phyloP scores from a whole-genome alignment of 164 flowering plant genomes.

The Sedum album region DNA sequence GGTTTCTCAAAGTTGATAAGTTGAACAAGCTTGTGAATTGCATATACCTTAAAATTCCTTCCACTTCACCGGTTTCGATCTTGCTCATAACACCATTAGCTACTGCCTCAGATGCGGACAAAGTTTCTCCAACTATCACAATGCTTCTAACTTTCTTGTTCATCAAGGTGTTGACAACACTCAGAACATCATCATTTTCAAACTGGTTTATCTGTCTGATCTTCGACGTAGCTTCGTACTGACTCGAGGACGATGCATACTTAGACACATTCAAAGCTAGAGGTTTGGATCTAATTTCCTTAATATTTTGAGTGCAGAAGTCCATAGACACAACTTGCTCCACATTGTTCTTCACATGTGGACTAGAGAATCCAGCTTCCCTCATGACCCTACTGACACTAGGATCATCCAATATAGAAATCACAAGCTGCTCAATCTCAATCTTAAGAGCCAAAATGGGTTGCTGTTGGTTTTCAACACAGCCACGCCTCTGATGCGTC shows the following conservation, averaged over 20 bases:
- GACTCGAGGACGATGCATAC: conserved; percentile 17
- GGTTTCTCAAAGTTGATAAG: conserved; percentile 31
- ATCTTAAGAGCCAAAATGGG: conserved; percentile 72
- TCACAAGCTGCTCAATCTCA: conserved; percentile 72
- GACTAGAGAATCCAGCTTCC: conserved; percentile 87
- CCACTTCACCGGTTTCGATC: conserved; percentile 49
- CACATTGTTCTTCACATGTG: conserved; percentile 66
- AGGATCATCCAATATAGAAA: conserved; percentile 91
- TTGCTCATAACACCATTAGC: conserved; percentile 49
- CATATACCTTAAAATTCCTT: conserved; percentile 28
- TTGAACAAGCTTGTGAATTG: conserved; percentile 47
- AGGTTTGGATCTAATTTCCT: conserved; percentile 25
- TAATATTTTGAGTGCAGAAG: conserved; percentile 25
- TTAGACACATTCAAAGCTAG: conserved; percentile 18
- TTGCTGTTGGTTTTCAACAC: conserved; percentile 68
- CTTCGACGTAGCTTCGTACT: conserved; percentile 13
- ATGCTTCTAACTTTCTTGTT: conserved; percentile 38
- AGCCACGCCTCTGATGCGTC: conserved; percentile 86
- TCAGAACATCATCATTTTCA: conserved; percentile 39
- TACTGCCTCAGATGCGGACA: conserved; percentile 37
- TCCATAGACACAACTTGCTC: conserved; percentile 63
- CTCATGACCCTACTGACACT: conserved; percentile 97
- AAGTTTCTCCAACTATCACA: conserved; percentile 53
- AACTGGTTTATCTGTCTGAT: conserved; percentile 21
- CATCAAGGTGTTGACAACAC: conserved; percentile 38